Evolutionary conservation across 2,329 filamentous ascomycete species (phyloP).

Genomic region (Aspergillus sp.): DNA sequence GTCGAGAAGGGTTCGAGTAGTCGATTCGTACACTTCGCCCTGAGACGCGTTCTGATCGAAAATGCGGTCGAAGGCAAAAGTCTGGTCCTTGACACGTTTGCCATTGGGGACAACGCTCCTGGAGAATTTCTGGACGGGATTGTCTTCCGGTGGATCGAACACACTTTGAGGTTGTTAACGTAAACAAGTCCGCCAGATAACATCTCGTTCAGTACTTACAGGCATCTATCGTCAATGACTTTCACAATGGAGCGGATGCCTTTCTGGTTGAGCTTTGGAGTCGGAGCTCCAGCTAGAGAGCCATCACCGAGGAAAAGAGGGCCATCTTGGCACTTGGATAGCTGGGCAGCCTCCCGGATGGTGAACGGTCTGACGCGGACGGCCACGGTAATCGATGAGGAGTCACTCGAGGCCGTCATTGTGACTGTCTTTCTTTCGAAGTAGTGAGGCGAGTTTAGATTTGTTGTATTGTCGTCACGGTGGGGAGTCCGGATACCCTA

Average conservation of each 20-base stretch:
- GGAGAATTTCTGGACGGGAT: conserved; percentile 82
- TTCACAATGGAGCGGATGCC: conserved; percentile 91
- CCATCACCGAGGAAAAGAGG: conserved; percentile 95
- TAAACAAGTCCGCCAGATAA: no score
- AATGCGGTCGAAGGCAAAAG: conserved; percentile 92
- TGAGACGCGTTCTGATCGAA: conserved; percentile 95
- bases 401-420: conserved; percentile 44
- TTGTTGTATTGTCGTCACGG: conserved; percentile 2
- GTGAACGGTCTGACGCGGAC: conserved; percentile 66
- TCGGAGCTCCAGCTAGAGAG: conserved; percentile 80
- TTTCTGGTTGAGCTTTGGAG: conserved; percentile 79
- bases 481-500: conserved; percentile 19
- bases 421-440: conserved; percentile 14
- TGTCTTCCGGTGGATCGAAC: conserved; percentile 96
- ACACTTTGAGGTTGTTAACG: conserved; percentile 56
- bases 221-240: conserved; percentile 90
- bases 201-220: conserved; percentile 59
- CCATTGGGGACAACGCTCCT: conserved; percentile 76
- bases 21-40: conserved; percentile 90
- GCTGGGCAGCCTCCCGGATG: conserved; percentile 90
- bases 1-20: conserved; percentile 84
- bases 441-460: conserved; percentile 14
- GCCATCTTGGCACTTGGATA: conserved; percentile 73
- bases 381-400: conserved; percentile 50
- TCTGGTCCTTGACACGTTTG: conserved; percentile 95